Conservation (phyloP, 768 basidiomycete species). For the Rhizopogon sp. region DNA sequence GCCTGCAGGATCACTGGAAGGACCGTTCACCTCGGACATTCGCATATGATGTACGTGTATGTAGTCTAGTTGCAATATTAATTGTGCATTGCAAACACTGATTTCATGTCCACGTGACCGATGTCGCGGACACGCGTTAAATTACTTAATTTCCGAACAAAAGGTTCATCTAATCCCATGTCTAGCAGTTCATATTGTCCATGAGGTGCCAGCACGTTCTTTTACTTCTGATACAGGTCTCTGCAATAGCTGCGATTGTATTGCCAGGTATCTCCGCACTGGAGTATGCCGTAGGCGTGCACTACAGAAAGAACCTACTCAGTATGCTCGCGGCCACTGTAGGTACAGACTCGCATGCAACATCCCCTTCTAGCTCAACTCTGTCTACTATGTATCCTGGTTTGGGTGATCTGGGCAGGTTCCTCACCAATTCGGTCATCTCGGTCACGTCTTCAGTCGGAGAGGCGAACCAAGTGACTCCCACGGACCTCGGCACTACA, state of each 20-base stretch:
- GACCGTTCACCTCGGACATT: no score
- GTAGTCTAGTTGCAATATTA: no score
- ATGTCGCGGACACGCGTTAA: not conserved
- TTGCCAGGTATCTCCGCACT: not conserved
- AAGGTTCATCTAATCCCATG: not conserved
- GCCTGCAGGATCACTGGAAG: no score
- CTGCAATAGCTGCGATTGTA: slow-evolving; percentile 1
- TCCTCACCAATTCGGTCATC: not conserved
- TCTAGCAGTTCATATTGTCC: not conserved
- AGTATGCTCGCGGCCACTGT: slow-evolving; percentile 8
- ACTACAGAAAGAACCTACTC: slow-evolving; percentile 10
- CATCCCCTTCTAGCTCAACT: not conserved
- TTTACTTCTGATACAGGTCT: not conserved
- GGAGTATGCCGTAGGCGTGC: not conserved
- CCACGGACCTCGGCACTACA: not conserved
- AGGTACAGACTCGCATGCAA: not conserved
- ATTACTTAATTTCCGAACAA: not conserved
- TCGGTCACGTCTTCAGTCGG: not conserved
- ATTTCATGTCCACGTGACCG: slow-evolving; percentile 3
- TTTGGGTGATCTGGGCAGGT: not conserved
- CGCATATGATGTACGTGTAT: no score
- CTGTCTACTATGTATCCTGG: not conserved
- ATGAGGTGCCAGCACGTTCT: slow-evolving; percentile 1
- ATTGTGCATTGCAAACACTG: not conserved
- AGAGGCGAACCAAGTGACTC: not conserved